Evolutionary conservation across 2,329 filamentous ascomycete species (phyloP), one percentile per base, ranked within the genome.

Genomic region (Verticillium tricorpus): DNA sequence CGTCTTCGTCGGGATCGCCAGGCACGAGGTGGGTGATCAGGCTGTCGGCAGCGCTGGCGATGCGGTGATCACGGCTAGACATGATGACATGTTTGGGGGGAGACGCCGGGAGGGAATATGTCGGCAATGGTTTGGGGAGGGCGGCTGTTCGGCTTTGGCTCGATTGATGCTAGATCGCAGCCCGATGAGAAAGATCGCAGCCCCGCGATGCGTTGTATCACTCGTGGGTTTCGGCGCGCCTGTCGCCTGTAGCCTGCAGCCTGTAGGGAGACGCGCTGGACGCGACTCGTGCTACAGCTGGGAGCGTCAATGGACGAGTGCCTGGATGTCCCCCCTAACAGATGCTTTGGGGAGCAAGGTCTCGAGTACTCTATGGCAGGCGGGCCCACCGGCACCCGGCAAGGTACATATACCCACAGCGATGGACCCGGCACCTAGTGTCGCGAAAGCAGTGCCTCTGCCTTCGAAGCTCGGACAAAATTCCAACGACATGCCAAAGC

Each of bases 21-120:
- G 90, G 90, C 61, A 95, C 81, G 63, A 94, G 80, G 71, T 90
- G 89, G 69, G 88, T 82, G 72, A 96, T 87, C 72, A 96, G 83
- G 76, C 89, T 89, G 73, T 91, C 86, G 73, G 96, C 87, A 73
- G 91, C 92, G 74, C 87, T 88, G 73, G 89, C 86, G 76, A 96
- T 85, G 79, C 91, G 90, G 75, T 86, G 80, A 66, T 76, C 76
- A 50, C 61, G 64, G 68, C 76, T 77, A 32, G 65, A 66, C 65
- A 66, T 66, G 39, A 56, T 66, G 54, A 56, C 54, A 56, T 56
- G 54, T 56, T 56, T n/a, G 15, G 25, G 19, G 31, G 54, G 22
- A 17, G 54, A 56, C 22, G 54, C 14, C 54, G 8, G 8, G 22
- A 8, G 19, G 1, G 45, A 50, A n/a, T 9, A 5, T 12, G 45